A percentile compares a stretch with the other conserved stretches of the same genome.
Evolutionary conservation across 225 moss, liverwort and hornwort species (phyloP).

Genomic region (Polytrichum formosum): DNA sequence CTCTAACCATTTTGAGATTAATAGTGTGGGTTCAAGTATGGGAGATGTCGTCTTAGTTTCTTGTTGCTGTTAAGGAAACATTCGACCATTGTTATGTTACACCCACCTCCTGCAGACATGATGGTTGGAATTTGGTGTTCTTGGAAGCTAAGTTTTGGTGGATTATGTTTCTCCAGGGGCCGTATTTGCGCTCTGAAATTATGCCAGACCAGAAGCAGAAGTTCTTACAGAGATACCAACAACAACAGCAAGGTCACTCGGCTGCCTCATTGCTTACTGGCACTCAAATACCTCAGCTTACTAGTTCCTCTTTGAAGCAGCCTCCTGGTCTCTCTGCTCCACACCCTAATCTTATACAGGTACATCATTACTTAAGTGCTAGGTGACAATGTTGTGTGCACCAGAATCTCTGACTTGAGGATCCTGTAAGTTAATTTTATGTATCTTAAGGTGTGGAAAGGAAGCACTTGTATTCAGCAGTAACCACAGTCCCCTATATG

Average conservation of each 20-base stretch:
- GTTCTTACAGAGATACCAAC: slow-evolving; percentile 86
- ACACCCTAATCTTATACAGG: slow-evolving; percentile 53
- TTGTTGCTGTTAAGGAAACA: too few species aligned
- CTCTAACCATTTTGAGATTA: too few species aligned
- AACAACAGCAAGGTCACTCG: slow-evolving; percentile 79
- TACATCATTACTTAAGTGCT: too few species aligned
- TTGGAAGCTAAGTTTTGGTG: slow-evolving; percentile 4
- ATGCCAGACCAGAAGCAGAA: slow-evolving; percentile 93
- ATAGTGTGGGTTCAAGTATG: too few species aligned
- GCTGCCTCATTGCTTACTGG: slow-evolving; percentile 60
- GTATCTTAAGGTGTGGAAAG: too few species aligned
- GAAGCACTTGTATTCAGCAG: too few species aligned
- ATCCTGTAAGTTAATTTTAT: too few species aligned
- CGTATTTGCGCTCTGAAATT: slow-evolving; percentile 77
- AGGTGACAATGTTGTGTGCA: too few species aligned
- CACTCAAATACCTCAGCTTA: slow-evolving; percentile 53
- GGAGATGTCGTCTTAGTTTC: too few species aligned
- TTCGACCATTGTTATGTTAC: too few species aligned
- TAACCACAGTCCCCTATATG: too few species aligned
- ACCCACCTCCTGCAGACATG: not conserved
- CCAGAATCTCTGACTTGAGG: too few species aligned
- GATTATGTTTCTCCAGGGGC: slow-evolving; percentile 43
- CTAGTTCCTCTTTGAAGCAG: slow-evolving; percentile 66
- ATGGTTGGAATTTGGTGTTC: not conserved
- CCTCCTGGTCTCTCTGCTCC: slow-evolving; percentile 58